phyloP scores from a whole-genome alignment of 1,284 basidiomycete genomes.

The Porogramme epimiltina region DNA sequence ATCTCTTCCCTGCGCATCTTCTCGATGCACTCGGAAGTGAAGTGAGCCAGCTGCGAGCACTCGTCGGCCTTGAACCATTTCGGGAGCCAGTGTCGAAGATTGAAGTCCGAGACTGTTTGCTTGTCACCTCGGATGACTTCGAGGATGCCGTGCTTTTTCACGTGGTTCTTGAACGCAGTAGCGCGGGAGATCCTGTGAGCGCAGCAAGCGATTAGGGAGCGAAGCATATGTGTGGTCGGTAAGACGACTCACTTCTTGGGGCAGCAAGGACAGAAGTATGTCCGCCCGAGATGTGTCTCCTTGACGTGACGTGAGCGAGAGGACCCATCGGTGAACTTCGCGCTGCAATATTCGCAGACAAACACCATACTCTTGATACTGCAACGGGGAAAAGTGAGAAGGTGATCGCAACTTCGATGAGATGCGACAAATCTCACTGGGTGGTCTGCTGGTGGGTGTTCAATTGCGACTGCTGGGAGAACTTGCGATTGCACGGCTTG shows the following conservation, averaged over 20 bases:
- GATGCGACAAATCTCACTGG: background rate
- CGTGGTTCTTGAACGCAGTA: slow-evolving; percentile 12
- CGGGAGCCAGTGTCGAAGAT: no score
- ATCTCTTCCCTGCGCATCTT: no score
- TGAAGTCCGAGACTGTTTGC: no score
- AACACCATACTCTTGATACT: slow-evolving; percentile 58
- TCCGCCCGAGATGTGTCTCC: slow-evolving; percentile 14
- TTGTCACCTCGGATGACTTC: no score
- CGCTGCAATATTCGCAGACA: slow-evolving; percentile 45
- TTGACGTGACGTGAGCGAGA: slow-evolving; percentile 39
- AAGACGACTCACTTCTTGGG: background rate
- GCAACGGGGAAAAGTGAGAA: background rate
- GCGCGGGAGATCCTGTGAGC: slow-evolving; percentile 16
- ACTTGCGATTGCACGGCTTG: background rate
- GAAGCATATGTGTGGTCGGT: background rate
- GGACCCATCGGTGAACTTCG: slow-evolving; percentile 59
- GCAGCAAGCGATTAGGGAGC: no score
- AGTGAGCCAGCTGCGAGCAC: background rate
- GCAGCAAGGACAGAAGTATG: slow-evolving; percentile 17
- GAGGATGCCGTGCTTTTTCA: background rate
- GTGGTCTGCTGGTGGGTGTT: slow-evolving; percentile 4
- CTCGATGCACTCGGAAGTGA: background rate
- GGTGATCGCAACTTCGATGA: background rate
- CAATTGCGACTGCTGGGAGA: background rate
- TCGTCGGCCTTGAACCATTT: background rate